Conservation (phyloP, 345 rosid species). For the Populus alba region DNA sequence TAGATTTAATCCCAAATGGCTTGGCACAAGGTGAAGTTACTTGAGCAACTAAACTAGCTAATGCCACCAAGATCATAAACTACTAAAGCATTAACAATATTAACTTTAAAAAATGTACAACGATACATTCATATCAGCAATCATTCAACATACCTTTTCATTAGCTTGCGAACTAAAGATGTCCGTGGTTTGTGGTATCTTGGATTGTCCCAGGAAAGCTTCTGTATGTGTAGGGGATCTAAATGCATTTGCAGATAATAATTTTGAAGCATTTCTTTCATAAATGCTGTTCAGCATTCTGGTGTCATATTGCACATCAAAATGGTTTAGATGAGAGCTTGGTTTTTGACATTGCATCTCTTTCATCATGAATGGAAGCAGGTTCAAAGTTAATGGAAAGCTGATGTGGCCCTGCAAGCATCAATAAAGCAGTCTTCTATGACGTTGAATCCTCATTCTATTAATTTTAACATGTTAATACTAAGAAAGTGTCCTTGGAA, state of each 20-base stretch:
- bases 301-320: constrained; percentile 17
- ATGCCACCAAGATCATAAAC: neutral
- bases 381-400: constrained; percentile 55
- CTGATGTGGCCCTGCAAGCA: constrained; percentile 56
- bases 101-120: no score
- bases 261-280: constrained; percentile 21
- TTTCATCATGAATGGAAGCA: constrained; percentile 42
- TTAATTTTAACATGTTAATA: constrained; percentile 1
- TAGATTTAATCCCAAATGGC: no score
- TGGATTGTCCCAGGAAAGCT: constrained; percentile 15
- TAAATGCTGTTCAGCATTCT: constrained; percentile 19
- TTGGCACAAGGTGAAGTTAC: no score
- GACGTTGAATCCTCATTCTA: neutral
- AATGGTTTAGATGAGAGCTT: constrained; percentile 17
- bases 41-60: no score
- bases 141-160: constrained; percentile 34
- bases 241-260: constrained; percentile 14
- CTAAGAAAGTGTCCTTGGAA: neutral
- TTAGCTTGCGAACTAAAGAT: constrained; percentile 10
- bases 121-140: neutral
- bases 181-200: constrained; percentile 7
- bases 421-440: neutral
- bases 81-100: neutral
- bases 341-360: constrained; percentile 29
- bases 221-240: neutral